Evolutionary conservation across 371 early-diverging fungal species (phyloP), one percentile per base, ranked within the genome.

Genomic region (Apophysomyces elegans): DNA sequence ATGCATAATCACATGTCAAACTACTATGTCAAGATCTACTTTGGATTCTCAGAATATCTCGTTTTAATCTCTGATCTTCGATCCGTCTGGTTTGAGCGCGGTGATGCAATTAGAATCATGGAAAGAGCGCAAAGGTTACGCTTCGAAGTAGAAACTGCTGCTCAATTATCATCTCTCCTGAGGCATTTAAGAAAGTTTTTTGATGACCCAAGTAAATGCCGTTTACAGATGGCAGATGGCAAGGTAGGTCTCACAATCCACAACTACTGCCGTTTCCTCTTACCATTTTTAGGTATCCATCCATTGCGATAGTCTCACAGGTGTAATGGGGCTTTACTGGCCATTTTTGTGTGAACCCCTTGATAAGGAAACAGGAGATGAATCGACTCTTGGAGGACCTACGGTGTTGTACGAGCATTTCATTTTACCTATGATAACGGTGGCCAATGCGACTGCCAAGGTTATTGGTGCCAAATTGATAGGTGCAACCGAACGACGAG

Each of bases 51-150:
- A 7, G 61, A 60, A 12, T 72, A 72, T 58, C 50, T 59, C 5
- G 12, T 72, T 4, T 47, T 72, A 13, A 57, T 59, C 9, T 68
- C 73, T 1, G 66, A 72, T 64, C 50, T 68, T 35, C 68, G 62
- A 6, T 58, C 58, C 37, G 69, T 69, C 7, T 72, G 73, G 73
- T 62, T 38, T 21, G 63, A 68, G 37, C 37, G 50, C 13, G 69
- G 54, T 8, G 26, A 69, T 41, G 35, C 63, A 0, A 13, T 14
- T 7, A 58, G 36, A 7, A 61, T 72, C 11, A 43, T 45, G 4
- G n/a, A 58, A 13, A 56, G 63, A 37, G 68, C 73, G 7, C 41
- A 7, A 5, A 21, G 44, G 7, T 45, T 62, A 26, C 47, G 58
- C 8, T 36, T 65, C 1, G 59, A 62, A 4, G 47, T 70, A 35